These are phyloP conservation scores for Neobulgaria alba DNA, from an alignment of 2,329 filamentous ascomycete genomes.

Conservation along the genomic window DNA sequence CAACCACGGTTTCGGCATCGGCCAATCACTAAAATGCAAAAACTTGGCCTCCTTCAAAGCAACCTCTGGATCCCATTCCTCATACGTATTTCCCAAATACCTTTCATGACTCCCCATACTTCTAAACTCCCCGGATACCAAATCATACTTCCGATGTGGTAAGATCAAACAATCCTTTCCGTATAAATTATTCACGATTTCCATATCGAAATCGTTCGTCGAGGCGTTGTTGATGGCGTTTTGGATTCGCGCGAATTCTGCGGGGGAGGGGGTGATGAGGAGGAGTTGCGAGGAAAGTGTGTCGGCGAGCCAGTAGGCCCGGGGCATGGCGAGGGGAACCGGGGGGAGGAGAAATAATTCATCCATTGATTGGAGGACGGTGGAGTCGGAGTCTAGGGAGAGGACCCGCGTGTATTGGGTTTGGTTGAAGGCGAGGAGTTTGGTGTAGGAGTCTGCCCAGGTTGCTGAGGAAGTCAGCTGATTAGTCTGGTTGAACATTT, in stretches of 20 bases:
- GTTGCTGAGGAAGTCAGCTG: constrained; percentile 8
- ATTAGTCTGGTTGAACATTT: constrained; percentile 7
- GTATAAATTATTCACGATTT: constrained; percentile 36
- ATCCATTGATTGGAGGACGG: constrained; percentile 39
- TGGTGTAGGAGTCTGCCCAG: constrained; percentile 45
- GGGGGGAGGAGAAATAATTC: constrained; percentile 51
- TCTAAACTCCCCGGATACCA: constrained; percentile 49
- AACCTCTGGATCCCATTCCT: constrained; percentile 43
- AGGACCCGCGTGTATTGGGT: constrained; percentile 40
- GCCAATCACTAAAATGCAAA: constrained; percentile 53
- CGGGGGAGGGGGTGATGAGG: constrained; percentile 45
- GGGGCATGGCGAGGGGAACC: constrained; percentile 46
- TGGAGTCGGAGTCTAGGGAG: constrained; percentile 20
- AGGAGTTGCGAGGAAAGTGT: constrained; percentile 46
- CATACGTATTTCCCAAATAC: constrained; percentile 38
- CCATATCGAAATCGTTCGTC: constrained; percentile 45
- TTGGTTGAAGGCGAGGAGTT: constrained; percentile 61
- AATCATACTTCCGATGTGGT: constrained; percentile 46
- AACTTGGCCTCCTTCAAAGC: constrained; percentile 43
- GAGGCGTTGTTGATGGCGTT: constrained; percentile 18
- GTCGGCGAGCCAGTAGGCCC: constrained; percentile 48
- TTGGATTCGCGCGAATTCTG: constrained; percentile 36
- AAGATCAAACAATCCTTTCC: constrained; percentile 40
- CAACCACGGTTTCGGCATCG: constrained; percentile 51
- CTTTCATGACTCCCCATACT: constrained; percentile 32